Conservation (phyloP, 2,329 filamentous ascomycete genomes). For the Penicillium sp. region DNA sequence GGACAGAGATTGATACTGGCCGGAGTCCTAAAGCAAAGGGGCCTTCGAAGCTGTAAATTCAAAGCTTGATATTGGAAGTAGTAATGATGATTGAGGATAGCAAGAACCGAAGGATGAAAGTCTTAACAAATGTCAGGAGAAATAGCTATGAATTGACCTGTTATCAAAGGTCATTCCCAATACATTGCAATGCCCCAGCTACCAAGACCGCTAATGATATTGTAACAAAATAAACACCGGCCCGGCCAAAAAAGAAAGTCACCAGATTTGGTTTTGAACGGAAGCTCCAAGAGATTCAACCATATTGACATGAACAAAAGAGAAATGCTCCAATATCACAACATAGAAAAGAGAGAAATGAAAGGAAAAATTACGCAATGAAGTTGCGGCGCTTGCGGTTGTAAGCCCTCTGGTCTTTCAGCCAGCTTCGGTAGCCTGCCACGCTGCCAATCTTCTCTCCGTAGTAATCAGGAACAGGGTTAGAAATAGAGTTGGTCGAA, state of each 20-base stretch:
- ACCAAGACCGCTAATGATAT: conserved; percentile 25
- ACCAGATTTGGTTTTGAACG: conserved; percentile 7
- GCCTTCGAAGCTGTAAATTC: conserved; percentile 24
- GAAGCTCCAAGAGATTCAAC: conserved; percentile 4
- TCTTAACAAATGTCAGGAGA: background rate
- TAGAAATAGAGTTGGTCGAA: conserved; percentile 79
- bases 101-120: background rate
- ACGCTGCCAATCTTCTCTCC: conserved; percentile 97
- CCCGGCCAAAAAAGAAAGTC: conserved; percentile 16
- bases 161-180: conserved; percentile 17
- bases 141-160: conserved; percentile 2
- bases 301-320: conserved; percentile 17
- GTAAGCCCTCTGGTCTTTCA: conserved; percentile 96
- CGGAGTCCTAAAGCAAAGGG: conserved; percentile 20
- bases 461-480: conserved; percentile 96
- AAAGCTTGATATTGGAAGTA: background rate
- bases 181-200: conserved; percentile 20
- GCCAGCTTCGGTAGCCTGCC: conserved; percentile 84
- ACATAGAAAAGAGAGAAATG: background rate
- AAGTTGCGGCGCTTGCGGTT: conserved; percentile 73
- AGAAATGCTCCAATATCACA: conserved; percentile 1
- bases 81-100: background rate
- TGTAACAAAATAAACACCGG: conserved; percentile 22
- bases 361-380: conserved; percentile 27
- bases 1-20: conserved; percentile 54